Evolutionary conservation across 164 flowering plant genomes (phyloP).

Genomic region (Pachysandra terminalis): DNA sequence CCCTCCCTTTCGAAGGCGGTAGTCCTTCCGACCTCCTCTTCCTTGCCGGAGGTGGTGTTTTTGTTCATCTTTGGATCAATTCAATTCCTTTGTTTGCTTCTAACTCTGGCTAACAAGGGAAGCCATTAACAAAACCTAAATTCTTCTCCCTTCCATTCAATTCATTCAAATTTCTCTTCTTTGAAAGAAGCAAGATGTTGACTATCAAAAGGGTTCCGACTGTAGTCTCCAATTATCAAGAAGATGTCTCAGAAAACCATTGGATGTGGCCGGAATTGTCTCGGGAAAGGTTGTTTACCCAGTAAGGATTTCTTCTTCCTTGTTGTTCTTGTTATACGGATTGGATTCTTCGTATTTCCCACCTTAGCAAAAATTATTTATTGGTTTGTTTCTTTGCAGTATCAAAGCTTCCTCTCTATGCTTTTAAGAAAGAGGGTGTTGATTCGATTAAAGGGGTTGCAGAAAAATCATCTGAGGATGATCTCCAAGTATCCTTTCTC

Average conservation of each 20-base stretch:
- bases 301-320: slow-evolving; percentile 29
- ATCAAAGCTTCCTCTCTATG: slow-evolving; percentile 46
- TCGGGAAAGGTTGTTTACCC: slow-evolving; percentile 62
- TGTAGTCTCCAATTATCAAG: slow-evolving; percentile 66
- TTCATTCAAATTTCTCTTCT: not conserved
- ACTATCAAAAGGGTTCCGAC: slow-evolving; percentile 82
- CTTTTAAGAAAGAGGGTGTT: slow-evolving; percentile 26
- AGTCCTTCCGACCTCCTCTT: slow-evolving; percentile 78
- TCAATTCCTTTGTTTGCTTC: slow-evolving; percentile 1
- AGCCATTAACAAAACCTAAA: not conserved
- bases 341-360: not conserved
- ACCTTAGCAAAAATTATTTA: not conserved
- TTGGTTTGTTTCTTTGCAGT: slow-evolving; percentile 21
- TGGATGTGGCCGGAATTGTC: slow-evolving; percentile 77
- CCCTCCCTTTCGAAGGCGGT: slow-evolving; percentile 75
- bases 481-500: slow-evolving; percentile 25
- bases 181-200: slow-evolving; percentile 30
- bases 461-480: not conserved
- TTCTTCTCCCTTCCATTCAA: not conserved
- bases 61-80: not conserved
- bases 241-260: slow-evolving; percentile 27
- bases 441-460: slow-evolving; percentile 9
- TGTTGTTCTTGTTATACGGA: not conserved
- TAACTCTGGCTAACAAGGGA: not conserved
- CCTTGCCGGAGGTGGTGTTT: slow-evolving; percentile 64